Evolutionary conservation across 441 rosid species (phyloP), one percentile per base, ranked within the genome.

Genomic region (Pelargonium myrrhifolium): DNA sequence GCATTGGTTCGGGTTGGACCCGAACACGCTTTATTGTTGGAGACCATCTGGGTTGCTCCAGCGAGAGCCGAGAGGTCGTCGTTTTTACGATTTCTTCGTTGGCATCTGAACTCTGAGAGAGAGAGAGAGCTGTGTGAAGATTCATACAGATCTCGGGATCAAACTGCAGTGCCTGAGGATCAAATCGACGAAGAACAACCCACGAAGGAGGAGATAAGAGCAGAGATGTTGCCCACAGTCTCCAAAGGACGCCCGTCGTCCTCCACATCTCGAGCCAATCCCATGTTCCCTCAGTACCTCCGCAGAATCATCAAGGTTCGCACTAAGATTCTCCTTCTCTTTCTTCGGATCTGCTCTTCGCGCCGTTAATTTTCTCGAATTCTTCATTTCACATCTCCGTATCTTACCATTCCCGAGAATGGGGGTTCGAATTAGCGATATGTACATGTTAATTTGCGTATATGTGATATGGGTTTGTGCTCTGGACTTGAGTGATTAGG

Each of bases 251-350:
- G 91, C 37, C 65, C 96, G 53, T 84, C 98, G 71, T 82, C 96
- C 68, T 82, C 94, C 65, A 64, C 86, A 45, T 81, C 91, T 71
- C 88, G 93, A 72, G 69, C 92, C 60, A 87, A 79, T 40, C 76
- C 89, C 67, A 66, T 80, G 80, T 78, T 85, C 80, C 86, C 86
- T 66, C 93, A 84, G 72, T 92, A 91, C 75, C 87, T 94, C 71
- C 94, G 98, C 68, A 90, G 97, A 65, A 94, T 94, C 72, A 80
- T 94, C 79, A 92, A 94, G 97, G 97, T 89, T 47, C 72, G 76
- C 76, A 70, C 70, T 74, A 10, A 55, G 9, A 18, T 69, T 71
- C 65, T 17, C 17, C 7, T 17, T 58, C 20, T 65, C 63, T 80
- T 49, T 1, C 40, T 26, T 2, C 31, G 24, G 67, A 51, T 75